Percentiles rank a stretch among this genome's conserved stretches.
Evolutionary conservation across 75 land plant genomes (phyloP).

Genomic region (Ceratopteris richardii): DNA sequence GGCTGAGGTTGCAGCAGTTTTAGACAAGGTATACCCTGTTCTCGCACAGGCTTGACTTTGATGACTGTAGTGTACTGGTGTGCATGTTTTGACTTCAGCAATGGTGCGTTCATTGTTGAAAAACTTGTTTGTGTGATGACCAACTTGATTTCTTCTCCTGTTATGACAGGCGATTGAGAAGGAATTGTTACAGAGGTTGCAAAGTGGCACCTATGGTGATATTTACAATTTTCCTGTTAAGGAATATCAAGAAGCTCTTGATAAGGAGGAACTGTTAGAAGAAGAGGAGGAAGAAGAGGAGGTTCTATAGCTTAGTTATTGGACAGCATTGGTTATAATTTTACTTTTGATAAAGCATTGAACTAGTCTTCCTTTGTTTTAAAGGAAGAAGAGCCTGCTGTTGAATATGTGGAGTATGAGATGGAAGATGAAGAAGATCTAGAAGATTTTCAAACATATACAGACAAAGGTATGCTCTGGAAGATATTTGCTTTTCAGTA

Average conservation of each 20-base stretch:
- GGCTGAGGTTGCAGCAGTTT: constrained; percentile 81
- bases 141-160: no score
- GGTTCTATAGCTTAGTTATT: neutral
- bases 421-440: constrained; percentile 7
- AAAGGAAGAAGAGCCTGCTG: constrained; percentile 3
- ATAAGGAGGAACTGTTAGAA: constrained; percentile 42
- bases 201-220: constrained; percentile 83
- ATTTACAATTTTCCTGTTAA: constrained; percentile 69
- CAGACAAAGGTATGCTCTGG: no score
- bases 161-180: constrained; percentile 72
- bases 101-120: neutral
- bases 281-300: constrained; percentile 54
- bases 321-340: neutral
- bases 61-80: neutral
- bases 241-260: constrained; percentile 53
- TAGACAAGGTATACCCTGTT: constrained; percentile 79
- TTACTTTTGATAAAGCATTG: no score
- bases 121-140: neutral
- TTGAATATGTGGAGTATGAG: constrained; percentile 9
- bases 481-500: no score
- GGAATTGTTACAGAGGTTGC: constrained; percentile 69
- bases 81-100: neutral
- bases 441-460: constrained; percentile 9
- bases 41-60: no score
- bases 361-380: neutral